Percentiles rank a stretch among this genome's conserved stretches.
These are phyloP conservation scores for Penicillium sp. DNA, from an alignment of 2,329 filamentous ascomycete genomes.

Conservation along the genomic window DNA sequence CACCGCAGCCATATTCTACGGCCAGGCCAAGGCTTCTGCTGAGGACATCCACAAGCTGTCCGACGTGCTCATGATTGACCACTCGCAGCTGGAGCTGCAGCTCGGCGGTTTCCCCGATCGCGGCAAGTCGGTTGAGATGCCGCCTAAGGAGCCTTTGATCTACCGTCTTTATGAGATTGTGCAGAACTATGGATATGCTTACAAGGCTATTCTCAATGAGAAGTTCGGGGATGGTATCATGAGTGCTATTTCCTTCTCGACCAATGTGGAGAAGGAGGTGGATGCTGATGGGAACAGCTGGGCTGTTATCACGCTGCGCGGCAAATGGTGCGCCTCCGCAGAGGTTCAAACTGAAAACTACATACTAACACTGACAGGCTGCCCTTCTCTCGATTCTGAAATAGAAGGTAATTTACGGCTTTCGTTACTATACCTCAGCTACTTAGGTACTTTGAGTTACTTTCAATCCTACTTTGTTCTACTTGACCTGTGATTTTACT, in stretches of 20 bases:
- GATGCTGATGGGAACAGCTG: slow-evolving; percentile 77
- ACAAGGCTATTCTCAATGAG: slow-evolving; percentile 93
- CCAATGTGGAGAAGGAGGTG: slow-evolving; percentile 89
- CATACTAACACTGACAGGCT: slow-evolving; percentile 31
- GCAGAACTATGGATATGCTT: slow-evolving; percentile 95
- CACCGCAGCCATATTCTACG: slow-evolving; percentile 86
- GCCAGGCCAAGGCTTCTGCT: slow-evolving; percentile 70
- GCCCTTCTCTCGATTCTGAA: slow-evolving; percentile 48
- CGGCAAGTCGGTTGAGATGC: slow-evolving; percentile 76
- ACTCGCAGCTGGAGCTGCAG: slow-evolving; percentile 57
- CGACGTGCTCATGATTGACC: slow-evolving; percentile 60
- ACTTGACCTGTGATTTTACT: neutral
- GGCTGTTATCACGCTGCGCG: slow-evolving; percentile 79
- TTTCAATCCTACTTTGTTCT: neutral
- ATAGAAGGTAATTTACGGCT: neutral
- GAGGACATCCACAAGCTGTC: slow-evolving; percentile 70
- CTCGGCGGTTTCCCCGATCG: slow-evolving; percentile 76
- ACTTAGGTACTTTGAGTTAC: neutral
- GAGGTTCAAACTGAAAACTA: neutral
- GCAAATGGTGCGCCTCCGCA: slow-evolving; percentile 67
- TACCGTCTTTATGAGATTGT: slow-evolving; percentile 92
- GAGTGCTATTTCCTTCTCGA: slow-evolving; percentile 90
- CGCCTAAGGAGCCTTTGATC: slow-evolving; percentile 79
- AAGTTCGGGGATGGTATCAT: slow-evolving; percentile 95
- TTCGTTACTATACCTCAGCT: neutral